Conservation (phyloP, 345 rosid species). For the Dipteronia sinensis region DNA sequence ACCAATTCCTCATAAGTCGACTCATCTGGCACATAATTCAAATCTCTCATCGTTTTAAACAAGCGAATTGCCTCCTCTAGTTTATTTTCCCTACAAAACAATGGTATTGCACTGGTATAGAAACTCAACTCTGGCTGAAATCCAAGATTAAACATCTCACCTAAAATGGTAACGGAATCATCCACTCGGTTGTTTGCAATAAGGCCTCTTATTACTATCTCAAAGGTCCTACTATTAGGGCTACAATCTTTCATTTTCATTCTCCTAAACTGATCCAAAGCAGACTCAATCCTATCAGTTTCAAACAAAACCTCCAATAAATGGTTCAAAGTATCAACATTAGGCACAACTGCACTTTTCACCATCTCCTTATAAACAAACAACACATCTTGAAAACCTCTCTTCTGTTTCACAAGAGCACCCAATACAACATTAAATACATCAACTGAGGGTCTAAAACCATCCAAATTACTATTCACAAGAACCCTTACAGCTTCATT, state of each 20-base stretch:
- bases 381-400: constrained; percentile 37
- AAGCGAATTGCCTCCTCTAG: constrained; percentile 36
- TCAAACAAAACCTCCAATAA: constrained; percentile 49
- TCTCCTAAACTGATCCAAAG: constrained; percentile 56
- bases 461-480: constrained; percentile 37
- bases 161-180: constrained; percentile 41
- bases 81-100: constrained; percentile 46
- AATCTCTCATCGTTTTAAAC: constrained; percentile 47
- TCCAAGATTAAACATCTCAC: constrained; percentile 41
- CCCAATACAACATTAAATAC: constrained; percentile 44
- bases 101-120: constrained; percentile 37
- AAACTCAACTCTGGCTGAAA: constrained; percentile 35
- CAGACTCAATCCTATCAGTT: constrained; percentile 37
- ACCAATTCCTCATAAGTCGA: constrained; percentile 34
- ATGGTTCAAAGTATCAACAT: constrained; percentile 47
- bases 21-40: constrained; percentile 33
- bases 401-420: constrained; percentile 42
- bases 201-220: constrained; percentile 51
- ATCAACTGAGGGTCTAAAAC: constrained; percentile 35
- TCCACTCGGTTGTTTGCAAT: constrained; percentile 25
- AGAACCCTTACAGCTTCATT: constrained; percentile 45
- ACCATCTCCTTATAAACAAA: constrained; percentile 70
- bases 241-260: constrained; percentile 47
- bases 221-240: constrained; percentile 49
- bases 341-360: constrained; percentile 51